Percentiles rank a stretch among this genome's conserved stretches.
Evolutionary conservation across 305 asterid genomes (phyloP).

Genomic region (Rubia tinctorum): DNA sequence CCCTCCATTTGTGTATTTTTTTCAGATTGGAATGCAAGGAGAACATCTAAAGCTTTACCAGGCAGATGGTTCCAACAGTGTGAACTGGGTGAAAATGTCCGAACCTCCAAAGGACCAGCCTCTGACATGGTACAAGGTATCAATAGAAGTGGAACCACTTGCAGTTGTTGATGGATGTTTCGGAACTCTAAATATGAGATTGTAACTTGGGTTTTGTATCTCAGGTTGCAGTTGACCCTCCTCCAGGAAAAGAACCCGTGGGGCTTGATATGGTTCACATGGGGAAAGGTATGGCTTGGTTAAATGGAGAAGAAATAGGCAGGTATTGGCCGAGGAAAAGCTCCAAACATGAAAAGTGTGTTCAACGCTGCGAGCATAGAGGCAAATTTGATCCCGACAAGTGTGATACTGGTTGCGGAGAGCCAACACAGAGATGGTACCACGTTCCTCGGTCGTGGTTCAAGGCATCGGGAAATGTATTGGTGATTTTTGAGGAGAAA

Average conservation of each 20-base stretch:
- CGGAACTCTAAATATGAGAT: neutral
- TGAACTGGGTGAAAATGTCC: slow-evolving; percentile 58
- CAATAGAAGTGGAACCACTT: neutral
- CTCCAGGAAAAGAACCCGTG: slow-evolving; percentile 77
- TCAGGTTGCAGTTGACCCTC: slow-evolving; percentile 74
- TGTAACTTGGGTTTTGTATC: slow-evolving; percentile 10
- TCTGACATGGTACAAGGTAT: slow-evolving; percentile 97
- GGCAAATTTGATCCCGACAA: slow-evolving; percentile 82
- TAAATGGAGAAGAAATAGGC: slow-evolving; percentile 89
- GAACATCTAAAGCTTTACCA: slow-evolving; percentile 58
- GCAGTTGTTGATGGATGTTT: neutral
- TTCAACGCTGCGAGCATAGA: slow-evolving; percentile 65
- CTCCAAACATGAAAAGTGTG: slow-evolving; percentile 57
- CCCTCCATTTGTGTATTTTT: slow-evolving; percentile 8
- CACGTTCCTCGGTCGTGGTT: slow-evolving; percentile 95
- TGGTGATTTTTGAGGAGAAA: slow-evolving; percentile 85
- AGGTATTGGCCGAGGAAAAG: slow-evolving; percentile 84
- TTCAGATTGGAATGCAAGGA: slow-evolving; percentile 79
- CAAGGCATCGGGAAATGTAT: slow-evolving; percentile 68
- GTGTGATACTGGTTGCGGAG: slow-evolving; percentile 82
- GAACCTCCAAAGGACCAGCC: slow-evolving; percentile 71
- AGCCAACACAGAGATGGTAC: slow-evolving; percentile 95
- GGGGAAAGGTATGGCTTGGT: slow-evolving; percentile 97
- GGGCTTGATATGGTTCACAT: slow-evolving; percentile 86
- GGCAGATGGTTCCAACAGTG: slow-evolving; percentile 37